A percentile compares a stretch with the other conserved stretches of the same genome.
Evolutionary conservation across 495 filamentous ascomycete genomes (phyloP).

Genomic region (Aspergillus ellipticus): DNA sequence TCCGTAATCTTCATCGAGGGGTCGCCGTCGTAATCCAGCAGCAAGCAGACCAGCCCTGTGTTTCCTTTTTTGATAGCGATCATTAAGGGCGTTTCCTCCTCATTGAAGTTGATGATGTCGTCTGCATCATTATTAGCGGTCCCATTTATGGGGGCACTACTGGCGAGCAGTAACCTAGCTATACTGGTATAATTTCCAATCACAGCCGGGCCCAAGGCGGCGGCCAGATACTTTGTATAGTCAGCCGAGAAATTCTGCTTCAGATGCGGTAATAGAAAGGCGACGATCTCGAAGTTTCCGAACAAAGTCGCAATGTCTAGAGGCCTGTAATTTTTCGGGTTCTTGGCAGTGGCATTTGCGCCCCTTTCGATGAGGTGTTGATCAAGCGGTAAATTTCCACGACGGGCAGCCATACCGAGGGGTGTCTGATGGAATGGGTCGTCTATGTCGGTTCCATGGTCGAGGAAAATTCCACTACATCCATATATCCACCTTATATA

Average conservation of each 20-base stretch:
- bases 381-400: background rate
- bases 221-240: background rate
- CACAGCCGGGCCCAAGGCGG: background rate
- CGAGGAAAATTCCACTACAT: background rate
- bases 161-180: background rate
- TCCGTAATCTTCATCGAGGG: background rate
- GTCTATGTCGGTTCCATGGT: background rate
- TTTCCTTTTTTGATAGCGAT: background rate
- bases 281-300: background rate
- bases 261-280: background rate
- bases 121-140: too few species aligned
- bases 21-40: background rate
- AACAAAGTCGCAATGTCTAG: background rate
- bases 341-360: background rate
- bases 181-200: background rate
- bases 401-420: background rate
- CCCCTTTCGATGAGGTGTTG: background rate
- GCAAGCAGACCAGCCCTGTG: background rate
- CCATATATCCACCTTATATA: background rate
- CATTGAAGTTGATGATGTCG: background rate
- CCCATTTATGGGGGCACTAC: background rate
- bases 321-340: background rate
- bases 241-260: background rate
- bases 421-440: background rate
- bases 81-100: background rate